Evolutionary conservation across 345 rosid species (phyloP).

Genomic region (Syzygium aromaticum): DNA sequence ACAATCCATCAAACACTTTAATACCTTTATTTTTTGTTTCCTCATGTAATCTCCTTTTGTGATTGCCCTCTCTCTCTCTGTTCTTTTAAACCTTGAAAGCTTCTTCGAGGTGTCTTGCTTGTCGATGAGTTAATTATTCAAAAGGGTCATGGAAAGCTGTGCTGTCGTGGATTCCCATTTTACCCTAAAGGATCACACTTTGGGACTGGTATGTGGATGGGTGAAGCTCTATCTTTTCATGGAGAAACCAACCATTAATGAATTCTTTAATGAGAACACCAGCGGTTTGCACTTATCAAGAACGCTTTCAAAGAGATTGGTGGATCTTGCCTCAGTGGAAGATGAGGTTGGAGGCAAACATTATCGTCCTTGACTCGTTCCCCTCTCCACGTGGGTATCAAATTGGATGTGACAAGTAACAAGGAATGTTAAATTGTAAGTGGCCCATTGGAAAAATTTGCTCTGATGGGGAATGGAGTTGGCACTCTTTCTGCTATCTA

Average conservation of each 20-base stretch:
- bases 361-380: not conserved
- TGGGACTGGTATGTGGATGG: not conserved
- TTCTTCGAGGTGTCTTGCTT: not conserved
- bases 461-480: not conserved
- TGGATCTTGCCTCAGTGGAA: constrained; percentile 1
- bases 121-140: not conserved
- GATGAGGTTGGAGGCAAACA: not conserved
- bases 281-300: not conserved
- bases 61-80: not conserved
- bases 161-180: not conserved
- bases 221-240: not conserved
- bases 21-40: not conserved
- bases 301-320: not conserved
- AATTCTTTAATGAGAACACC: not conserved
- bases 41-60: not conserved
- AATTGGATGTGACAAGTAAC: not conserved
- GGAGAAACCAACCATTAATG: not conserved
- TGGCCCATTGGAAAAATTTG: not conserved
- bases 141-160: not conserved
- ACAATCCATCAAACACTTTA: constrained; percentile 11
- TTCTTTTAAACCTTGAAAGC: not conserved
- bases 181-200: not conserved
- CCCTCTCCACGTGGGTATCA: not conserved
- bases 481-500: not conserved
- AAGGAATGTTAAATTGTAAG: not conserved